These are phyloP conservation scores for Sporothrix brasiliensis DNA, from an alignment of 2,329 filamentous ascomycete species.

Conservation along the genomic window DNA sequence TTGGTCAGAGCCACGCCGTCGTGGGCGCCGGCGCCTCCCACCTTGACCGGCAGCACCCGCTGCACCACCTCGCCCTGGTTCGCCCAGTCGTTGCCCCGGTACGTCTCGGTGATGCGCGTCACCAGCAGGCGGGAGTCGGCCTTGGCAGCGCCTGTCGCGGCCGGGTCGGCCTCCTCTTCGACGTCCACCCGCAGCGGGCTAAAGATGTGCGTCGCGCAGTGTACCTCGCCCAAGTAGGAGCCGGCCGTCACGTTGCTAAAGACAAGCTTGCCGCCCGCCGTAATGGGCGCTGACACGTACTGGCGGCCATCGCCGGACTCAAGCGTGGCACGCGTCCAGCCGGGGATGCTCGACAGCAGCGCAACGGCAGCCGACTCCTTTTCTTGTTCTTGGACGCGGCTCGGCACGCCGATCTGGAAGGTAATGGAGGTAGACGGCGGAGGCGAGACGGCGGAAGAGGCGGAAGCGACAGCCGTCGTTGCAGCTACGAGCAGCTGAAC, in stretches of 20 bases:
- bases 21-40: background rate
- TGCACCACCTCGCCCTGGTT: slow-evolving; percentile 71
- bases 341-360: slow-evolving; percentile 49
- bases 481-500: slow-evolving; percentile 29
- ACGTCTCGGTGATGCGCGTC: slow-evolving; percentile 75
- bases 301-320: slow-evolving; percentile 60
- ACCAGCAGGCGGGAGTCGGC: slow-evolving; percentile 49
- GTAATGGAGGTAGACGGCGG: slow-evolving; percentile 30
- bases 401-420: slow-evolving; percentile 33
- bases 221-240: slow-evolving; percentile 81
- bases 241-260: slow-evolving; percentile 72
- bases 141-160: slow-evolving; percentile 31
- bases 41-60: slow-evolving; percentile 42
- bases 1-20: background rate
- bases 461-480: slow-evolving; percentile 3
- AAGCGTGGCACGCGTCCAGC: slow-evolving; percentile 69
- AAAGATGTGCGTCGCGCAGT: slow-evolving; percentile 74
- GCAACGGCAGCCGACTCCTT: slow-evolving; percentile 19
- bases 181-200: slow-evolving; percentile 81
- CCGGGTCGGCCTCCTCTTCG: slow-evolving; percentile 22
- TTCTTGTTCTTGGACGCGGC: slow-evolving; percentile 11
- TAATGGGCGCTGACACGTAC: slow-evolving; percentile 64
- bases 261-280: slow-evolving; percentile 69
- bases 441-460: slow-evolving; percentile 2
- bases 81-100: slow-evolving; percentile 83